Evolutionary conservation across 2,329 filamentous ascomycete species (phyloP), one percentile per base, ranked within the genome.

Genomic region (Colletotrichum sp.): DNA sequence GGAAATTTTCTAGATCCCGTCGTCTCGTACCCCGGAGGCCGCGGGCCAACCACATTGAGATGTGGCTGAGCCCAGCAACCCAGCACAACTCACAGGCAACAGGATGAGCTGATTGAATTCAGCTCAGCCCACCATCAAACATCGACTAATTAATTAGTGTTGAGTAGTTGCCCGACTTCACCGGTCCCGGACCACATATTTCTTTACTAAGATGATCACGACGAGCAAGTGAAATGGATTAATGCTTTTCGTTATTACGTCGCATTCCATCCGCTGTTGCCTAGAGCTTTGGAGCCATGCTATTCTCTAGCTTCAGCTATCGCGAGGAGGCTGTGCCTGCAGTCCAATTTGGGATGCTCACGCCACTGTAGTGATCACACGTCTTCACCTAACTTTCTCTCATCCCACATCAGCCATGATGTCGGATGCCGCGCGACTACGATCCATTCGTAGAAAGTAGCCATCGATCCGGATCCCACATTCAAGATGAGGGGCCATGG

Each of bases 401-500:
- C 0, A 12, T 22, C 19, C 19, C 39, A 22, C 9, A n/a, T 49
- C 9, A 9, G 39, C 19, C 19, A 49, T 12, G 1, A 22, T 49
- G 39, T n/a, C 11, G 19, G 39, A n/a, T n/a, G 39, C 39, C 39
- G 19, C 39, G 39, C 39, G 39, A 49, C 39, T 13, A 0, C 39
- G 11, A 49, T n/a, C 11, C 5, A n/a, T 4, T n/a, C 39, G 19
- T n/a, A 12, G 19, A 12, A 44, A n/a, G 11, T 12, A n/a, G 0
- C 9, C 39, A 49, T 0, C 9, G 19, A n/a, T 49, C 19, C 2
- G 4, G 0, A n/a, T 2, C n/a, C 0, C 39, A 49, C 0, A 12
- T n/a, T n/a, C 19, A 12, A 44, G 9, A 44, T 44, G 0, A n/a
- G 39, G 1, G 3, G 0, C 9, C 9, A 22, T 49, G 19, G 16